These are phyloP conservation scores for Plasmodium inui DNA, from an alignment of 169 alveolate genomes.

Conservation along the genomic window DNA sequence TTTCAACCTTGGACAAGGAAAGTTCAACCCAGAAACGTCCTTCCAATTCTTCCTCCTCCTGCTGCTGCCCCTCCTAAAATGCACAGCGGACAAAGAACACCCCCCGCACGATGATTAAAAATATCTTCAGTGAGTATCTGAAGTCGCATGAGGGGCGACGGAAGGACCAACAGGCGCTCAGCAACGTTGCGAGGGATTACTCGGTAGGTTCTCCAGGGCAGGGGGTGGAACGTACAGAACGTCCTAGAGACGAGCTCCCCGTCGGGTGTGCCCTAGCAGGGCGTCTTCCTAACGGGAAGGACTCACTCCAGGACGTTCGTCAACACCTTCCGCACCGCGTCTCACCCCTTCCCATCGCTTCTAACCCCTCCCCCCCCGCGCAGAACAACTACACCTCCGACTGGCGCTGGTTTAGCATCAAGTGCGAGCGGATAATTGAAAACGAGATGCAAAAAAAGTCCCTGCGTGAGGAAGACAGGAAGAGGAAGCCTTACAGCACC, in stretches of 20 bases:
- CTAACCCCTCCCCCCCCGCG: neutral
- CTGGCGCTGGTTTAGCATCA: slow-evolving; percentile 72
- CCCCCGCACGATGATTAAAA: slow-evolving; percentile 27
- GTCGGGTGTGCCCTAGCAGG: neutral
- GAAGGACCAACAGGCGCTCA: neutral
- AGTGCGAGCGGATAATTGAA: slow-evolving; percentile 45
- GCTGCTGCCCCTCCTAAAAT: neutral
- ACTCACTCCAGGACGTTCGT: neutral
- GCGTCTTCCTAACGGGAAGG: neutral
- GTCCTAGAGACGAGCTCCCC: neutral
- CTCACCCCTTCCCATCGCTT: neutral
- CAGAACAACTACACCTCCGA: slow-evolving; percentile 51
- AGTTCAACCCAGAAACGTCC: neutral
- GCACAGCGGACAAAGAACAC: neutral
- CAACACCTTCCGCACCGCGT: neutral
- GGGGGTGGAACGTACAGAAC: no score
- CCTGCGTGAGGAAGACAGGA: neutral
- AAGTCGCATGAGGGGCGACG: slow-evolving; percentile 15
- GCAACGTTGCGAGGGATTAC: slow-evolving; percentile 4
- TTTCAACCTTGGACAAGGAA: neutral
- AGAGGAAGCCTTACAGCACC: neutral
- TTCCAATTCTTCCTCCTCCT: neutral
- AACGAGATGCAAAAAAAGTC: slow-evolving; percentile 17
- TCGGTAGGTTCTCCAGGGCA: slow-evolving; percentile 1
- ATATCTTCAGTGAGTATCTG: slow-evolving; percentile 35